Evolutionary conservation across 2,329 filamentous ascomycete species (phyloP).

Genomic region (Grosmannia clavigera): DNA sequence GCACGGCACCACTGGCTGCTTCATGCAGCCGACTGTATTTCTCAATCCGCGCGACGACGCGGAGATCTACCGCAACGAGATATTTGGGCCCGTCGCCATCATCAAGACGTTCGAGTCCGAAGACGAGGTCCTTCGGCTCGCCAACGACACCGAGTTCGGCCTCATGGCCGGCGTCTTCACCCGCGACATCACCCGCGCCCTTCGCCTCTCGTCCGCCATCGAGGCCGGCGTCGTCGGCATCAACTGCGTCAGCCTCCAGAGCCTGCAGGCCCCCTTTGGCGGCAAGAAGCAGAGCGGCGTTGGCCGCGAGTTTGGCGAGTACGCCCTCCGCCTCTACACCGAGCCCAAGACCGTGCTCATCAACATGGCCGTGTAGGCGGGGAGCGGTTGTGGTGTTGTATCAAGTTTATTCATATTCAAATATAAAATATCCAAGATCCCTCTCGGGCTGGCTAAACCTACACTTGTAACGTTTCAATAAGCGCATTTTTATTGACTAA

Average conservation of each 20-base stretch:
- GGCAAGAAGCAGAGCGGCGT: slow-evolving; percentile 36
- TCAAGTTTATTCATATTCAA: no score
- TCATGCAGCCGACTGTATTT: slow-evolving; percentile 9
- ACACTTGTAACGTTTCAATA: no score
- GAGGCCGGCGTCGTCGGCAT: slow-evolving; percentile 43
- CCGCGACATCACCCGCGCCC: slow-evolving; percentile 56
- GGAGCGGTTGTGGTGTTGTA: no score
- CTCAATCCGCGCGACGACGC: background rate
- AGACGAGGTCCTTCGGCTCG: slow-evolving; percentile 55
- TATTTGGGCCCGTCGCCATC: slow-evolving; percentile 68
- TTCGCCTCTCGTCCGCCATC: slow-evolving; percentile 58
- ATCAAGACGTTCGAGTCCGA: slow-evolving; percentile 66
- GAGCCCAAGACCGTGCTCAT: slow-evolving; percentile 39
- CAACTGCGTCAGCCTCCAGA: slow-evolving; percentile 33
- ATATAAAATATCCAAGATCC: no score
- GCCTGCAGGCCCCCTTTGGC: slow-evolving; percentile 32
- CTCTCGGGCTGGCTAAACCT: no score
- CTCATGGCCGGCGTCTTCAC: slow-evolving; percentile 73
- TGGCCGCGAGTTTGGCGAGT: slow-evolving; percentile 34
- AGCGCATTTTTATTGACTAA: no score
- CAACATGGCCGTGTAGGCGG: slow-evolving; percentile 16
- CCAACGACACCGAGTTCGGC: slow-evolving; percentile 63
- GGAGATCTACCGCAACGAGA: slow-evolving; percentile 64
- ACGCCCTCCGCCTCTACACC: slow-evolving; percentile 33
- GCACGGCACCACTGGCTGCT: slow-evolving; percentile 25